Conservation (phyloP, 176 grass and related monocot genomes). For the Aegilops sharonensis region DNA sequence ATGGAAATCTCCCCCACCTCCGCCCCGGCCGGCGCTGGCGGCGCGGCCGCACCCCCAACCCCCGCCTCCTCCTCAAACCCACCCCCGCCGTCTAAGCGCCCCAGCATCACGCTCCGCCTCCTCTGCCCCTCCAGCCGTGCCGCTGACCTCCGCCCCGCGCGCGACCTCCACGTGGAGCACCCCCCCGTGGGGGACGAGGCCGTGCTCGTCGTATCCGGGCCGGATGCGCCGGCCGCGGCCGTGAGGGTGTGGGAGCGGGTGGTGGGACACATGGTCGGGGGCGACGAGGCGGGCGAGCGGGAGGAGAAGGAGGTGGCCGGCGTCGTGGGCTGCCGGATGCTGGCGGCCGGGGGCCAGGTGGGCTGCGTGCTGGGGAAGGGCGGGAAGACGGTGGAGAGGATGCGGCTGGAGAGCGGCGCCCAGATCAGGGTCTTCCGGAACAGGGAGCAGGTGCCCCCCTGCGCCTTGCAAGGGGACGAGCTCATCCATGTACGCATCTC, state of each 20-base stretch:
- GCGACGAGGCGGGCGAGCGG: constrained; percentile 27
- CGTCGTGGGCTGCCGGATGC: constrained; percentile 56
- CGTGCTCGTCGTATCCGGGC: constrained; percentile 42
- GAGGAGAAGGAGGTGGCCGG: constrained; percentile 49
- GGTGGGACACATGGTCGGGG: constrained; percentile 17
- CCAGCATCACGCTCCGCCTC: constrained; percentile 46
- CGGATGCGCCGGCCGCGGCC: constrained; percentile 32
- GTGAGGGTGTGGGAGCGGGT: constrained; percentile 62
- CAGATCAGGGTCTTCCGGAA: constrained; percentile 77
- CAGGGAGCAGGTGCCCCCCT: constrained; percentile 57
- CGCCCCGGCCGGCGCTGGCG: constrained; percentile 17
- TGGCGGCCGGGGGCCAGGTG: constrained; percentile 45
- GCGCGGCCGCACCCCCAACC: background rate
- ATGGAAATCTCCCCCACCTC: constrained; percentile 44
- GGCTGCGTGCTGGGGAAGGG: constrained; percentile 71
- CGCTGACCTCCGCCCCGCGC: constrained; percentile 22
- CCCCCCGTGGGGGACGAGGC: constrained; percentile 52
- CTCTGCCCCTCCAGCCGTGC: constrained; percentile 45
- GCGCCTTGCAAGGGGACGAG: constrained; percentile 47
- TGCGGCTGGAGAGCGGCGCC: constrained; percentile 66
- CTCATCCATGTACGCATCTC: constrained; percentile 58
- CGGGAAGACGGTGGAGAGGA: constrained; percentile 67
- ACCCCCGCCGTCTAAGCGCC: constrained; percentile 43
- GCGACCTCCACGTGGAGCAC: constrained; percentile 49
- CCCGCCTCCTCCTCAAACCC: constrained; percentile 36